Evolutionary conservation across 306 rosid genomes (phyloP), one percentile per base, ranked within the genome.

Genomic region (Quercus glauca): DNA sequence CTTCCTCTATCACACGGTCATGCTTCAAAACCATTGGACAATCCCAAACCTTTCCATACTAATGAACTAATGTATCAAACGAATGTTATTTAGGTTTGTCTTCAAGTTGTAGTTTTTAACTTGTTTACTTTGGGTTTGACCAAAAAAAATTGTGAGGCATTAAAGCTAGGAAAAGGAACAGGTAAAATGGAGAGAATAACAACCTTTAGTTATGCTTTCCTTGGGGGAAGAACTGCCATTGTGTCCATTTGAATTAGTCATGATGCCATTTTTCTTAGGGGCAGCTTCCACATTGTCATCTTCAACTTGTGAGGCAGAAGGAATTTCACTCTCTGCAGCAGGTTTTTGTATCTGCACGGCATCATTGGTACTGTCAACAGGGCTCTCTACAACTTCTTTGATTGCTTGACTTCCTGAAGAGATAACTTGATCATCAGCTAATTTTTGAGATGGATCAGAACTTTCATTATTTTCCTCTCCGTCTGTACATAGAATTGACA

Each of bases 131-230:
- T 55, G 75, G 75, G 58, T 70, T 74, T 63, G 51, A 78, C 23
- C 53, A 49, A 69, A 35, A 61, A 79, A 76, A 55, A 25, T 26
- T 37, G 63, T 28, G 60, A 70, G 33, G 76, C 23, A 72, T 68
- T 33, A 58, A 73, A 77, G 55, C 67, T 80, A 45, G 74, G 26
- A 70, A 75, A 25, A 41, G 23, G 25, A 31, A 69, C 69, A 73
- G 73, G 56, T 55, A 72, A 81, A 80, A 2, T 35, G 71, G 65
- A 28, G n/a, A 21, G 78, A 61, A 69, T 64, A 89, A 75, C 73
- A 71, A 83, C 91, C 92, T 89, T 73, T 76, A 71, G 76, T 85
- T 77, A 72, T 80, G 78, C 76, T 78, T 59, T 70, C 89, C 79
- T 75, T 71, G 9, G 76, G 80, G 57, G 88, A 58, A 80, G 86